Base-by-base conservation (phyloP, 2,329 filamentous ascomycete species). In the Kalmusia sp. region DNA sequence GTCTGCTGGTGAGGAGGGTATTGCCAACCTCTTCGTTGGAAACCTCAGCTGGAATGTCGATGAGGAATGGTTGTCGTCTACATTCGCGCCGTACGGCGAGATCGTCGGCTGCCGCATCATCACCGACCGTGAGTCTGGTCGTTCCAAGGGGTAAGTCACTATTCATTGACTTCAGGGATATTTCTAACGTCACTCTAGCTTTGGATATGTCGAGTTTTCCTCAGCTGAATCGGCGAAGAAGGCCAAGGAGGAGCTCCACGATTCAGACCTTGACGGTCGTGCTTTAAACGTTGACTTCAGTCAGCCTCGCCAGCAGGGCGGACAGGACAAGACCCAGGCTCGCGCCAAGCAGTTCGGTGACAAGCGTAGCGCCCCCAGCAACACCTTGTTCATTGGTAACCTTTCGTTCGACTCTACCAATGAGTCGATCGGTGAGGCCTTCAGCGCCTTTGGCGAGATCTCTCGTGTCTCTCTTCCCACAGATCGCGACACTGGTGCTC, bases 301-400 rank as follows among this genome's bases (percentile, higher is more conserved):
- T 73, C 87, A 85, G 64, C 83, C 85, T 61, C 86, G 87, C 55
- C 79, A 80, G 35, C 62, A 65, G 45, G 61, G 60, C 55, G 60
- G 63, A 8, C 67, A 71, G 57, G 68, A 75, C 59, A 77, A 79
- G 52, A 79, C 78, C 68, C 76, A 80, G 58, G 78, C 81, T 57
- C 86, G 88, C 59, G 85, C 87, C 61, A 79, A 81, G 65, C 83
- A 85, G 71, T 93, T 88, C 73, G 93, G 93, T 61, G 93, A 97
- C 76, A 82, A 85, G 65, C 80, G 87, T 71, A 93, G 89, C 81
- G 85, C 90, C 58, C 88, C 91, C 73, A 90, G 87, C 73, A 89
- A 93, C 63, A 97, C 93, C 35, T 84, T 97, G 55, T 97, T 95
- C 78, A 87, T 96, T 62, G 93, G 92, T 68, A 97, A 97, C 83